Evolutionary conservation across 2,329 filamentous ascomycete species (phyloP).

Genomic region (Calonectria multiphialidica): DNA sequence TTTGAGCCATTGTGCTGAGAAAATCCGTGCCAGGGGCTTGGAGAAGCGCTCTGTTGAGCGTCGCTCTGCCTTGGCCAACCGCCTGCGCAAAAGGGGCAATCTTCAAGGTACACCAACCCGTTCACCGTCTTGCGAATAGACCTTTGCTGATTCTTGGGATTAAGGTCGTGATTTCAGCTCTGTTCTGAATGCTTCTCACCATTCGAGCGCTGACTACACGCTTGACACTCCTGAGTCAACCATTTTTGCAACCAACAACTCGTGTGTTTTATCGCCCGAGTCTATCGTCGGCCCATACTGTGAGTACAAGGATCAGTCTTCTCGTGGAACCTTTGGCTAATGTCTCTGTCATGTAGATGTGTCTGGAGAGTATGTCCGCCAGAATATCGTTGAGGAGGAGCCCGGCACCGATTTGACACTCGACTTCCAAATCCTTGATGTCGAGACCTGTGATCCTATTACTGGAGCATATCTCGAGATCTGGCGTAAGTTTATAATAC

Average conservation of each 20-base stretch:
- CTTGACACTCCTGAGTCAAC: conserved; percentile 13
- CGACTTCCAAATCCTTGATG: conserved; percentile 8
- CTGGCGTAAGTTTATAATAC: conserved; percentile 7
- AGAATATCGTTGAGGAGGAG: not conserved
- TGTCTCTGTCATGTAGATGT: not conserved
- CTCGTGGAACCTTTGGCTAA: no score
- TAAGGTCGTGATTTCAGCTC: conserved; percentile 2
- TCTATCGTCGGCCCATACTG: conserved; percentile 3
- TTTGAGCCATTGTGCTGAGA: conserved; percentile 3
- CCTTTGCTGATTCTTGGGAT: no score
- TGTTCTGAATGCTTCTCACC: conserved; percentile 1
- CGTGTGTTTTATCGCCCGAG: conserved; percentile 6
- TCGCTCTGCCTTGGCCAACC: not conserved
- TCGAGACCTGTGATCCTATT: not conserved
- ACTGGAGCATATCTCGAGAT: conserved; percentile 3
- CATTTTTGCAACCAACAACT: conserved; percentile 11
- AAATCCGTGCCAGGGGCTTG: not conserved
- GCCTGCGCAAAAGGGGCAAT: not conserved
- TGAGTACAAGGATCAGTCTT: not conserved
- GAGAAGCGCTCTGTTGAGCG: conserved; percentile 9
- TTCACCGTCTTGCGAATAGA: not conserved
- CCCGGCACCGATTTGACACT: not conserved
- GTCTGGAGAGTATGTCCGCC: conserved; percentile 3
- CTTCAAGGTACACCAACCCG: not conserved
- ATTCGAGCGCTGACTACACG: not conserved